Evolutionary conservation across 805 yeast genomes (phyloP).

Genomic region (Metschnikowia cerradonensis): DNA sequence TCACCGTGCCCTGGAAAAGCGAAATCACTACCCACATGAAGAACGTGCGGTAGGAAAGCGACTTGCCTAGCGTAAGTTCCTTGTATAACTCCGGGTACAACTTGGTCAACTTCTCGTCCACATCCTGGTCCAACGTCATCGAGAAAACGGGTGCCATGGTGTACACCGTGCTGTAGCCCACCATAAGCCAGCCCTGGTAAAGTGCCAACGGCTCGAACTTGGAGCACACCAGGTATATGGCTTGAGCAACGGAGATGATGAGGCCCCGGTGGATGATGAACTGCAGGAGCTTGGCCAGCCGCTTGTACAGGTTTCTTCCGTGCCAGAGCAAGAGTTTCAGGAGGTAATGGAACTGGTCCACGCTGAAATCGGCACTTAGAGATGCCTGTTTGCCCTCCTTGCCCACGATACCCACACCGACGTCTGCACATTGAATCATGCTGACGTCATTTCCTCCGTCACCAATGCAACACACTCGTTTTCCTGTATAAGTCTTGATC

Average conservation of each 20-base stretch:
- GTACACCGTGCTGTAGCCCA: slow-evolving; percentile 94
- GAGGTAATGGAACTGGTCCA: slow-evolving; percentile 84
- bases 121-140: slow-evolving; percentile 84
- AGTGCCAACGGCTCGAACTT: slow-evolving; percentile 90
- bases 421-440: slow-evolving; percentile 98
- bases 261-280: slow-evolving; percentile 96
- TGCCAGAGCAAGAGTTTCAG: slow-evolving; percentile 92
- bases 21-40: slow-evolving; percentile 89
- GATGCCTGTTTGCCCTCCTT: slow-evolving; percentile 98
- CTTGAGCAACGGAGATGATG: slow-evolving; percentile 90
- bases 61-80: slow-evolving; percentile 83
- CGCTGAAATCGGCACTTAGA: slow-evolving; percentile 92
- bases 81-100: slow-evolving; percentile 92
- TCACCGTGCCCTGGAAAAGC: slow-evolving; percentile 82
- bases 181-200: slow-evolving; percentile 96
- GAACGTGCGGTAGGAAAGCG: slow-evolving; percentile 82
- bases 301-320: slow-evolving; percentile 93
- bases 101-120: slow-evolving; percentile 81
- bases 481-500: slow-evolving; percentile 75
- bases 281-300: slow-evolving; percentile 92
- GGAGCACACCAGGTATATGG: slow-evolving; percentile 83
- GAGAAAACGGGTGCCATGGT: slow-evolving; percentile 99
- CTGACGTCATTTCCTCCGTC: slow-evolving; percentile 99
- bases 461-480: slow-evolving; percentile 95
- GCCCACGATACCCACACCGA: slow-evolving; percentile 98